These are phyloP conservation scores for Venturia pyrina DNA, from an alignment of 2,329 filamentous ascomycete genomes.

Conservation along the genomic window DNA sequence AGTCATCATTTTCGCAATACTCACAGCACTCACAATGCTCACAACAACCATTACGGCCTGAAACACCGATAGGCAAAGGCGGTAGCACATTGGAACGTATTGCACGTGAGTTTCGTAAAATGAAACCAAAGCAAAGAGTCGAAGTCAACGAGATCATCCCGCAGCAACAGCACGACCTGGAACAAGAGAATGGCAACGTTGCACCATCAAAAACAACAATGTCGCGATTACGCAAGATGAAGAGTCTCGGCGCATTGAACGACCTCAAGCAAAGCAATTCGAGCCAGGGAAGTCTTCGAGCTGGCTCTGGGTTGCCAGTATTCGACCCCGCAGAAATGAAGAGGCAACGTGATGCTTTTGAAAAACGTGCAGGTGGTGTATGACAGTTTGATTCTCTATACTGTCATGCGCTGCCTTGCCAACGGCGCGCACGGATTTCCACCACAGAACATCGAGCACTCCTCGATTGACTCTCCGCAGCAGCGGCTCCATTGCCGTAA, in stretches of 20 bases:
- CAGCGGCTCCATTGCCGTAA: background rate
- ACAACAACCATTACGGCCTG: conserved; percentile 20
- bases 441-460: background rate
- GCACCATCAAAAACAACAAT: background rate
- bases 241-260: conserved; percentile 10
- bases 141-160: conserved; percentile 8
- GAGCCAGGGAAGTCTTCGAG: conserved; percentile 5
- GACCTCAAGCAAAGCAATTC: conserved; percentile 13
- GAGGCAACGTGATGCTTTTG: conserved; percentile 10
- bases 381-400: background rate
- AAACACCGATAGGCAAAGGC: conserved; percentile 5
- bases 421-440: background rate
- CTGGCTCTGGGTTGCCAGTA: background rate
- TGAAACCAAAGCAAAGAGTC: conserved; percentile 12
- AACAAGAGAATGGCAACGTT: conserved; percentile 1
- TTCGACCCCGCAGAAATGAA: conserved; percentile 11
- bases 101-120: conserved; percentile 12
- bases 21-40: conserved; percentile 6
- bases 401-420: background rate
- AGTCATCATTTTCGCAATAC: conserved; percentile 5
- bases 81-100: conserved; percentile 12
- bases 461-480: background rate
- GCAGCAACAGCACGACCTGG: background rate
- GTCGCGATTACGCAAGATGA: conserved; percentile 13
- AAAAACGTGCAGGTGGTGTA: conserved; percentile 3